Evolutionary conservation across 495 filamentous ascomycete species (phyloP).

Genomic region (Pseudotulostoma volvatum): DNA sequence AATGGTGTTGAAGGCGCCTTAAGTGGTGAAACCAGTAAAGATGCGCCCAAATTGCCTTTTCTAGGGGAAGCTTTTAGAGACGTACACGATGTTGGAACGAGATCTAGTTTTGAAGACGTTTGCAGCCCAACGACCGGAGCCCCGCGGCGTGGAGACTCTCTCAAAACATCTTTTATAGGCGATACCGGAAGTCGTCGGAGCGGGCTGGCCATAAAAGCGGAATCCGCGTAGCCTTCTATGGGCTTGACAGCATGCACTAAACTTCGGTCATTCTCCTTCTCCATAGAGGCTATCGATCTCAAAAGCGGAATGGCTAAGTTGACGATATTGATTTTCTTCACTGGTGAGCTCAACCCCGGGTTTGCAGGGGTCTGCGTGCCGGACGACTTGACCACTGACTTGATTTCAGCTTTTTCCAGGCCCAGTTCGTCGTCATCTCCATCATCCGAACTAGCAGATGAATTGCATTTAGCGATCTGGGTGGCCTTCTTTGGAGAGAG

Average conservation of each 20-base stretch:
- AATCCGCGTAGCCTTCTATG: constrained; percentile 20
- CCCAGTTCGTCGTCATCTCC: constrained; percentile 37
- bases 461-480: constrained; percentile 28
- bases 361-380: constrained; percentile 14
- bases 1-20: constrained; percentile 19
- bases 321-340: constrained; percentile 26
- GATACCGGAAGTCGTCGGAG: constrained; percentile 33
- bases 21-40: constrained; percentile 15
- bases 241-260: constrained; percentile 12
- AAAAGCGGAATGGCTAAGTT: background rate
- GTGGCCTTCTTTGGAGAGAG: constrained; percentile 41
- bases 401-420: constrained; percentile 24
- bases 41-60: constrained; percentile 24
- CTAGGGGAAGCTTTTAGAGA: constrained; percentile 16
- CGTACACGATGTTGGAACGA: background rate
- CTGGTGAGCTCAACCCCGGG: constrained; percentile 22
- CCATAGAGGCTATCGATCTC: background rate
- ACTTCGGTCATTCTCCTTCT: constrained; percentile 11
- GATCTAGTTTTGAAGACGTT: constrained; percentile 7
- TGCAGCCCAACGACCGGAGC: constrained; percentile 10
- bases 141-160: constrained; percentile 19
- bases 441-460: constrained; percentile 23
- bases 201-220: constrained; percentile 31
- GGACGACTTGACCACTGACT: constrained; percentile 22
- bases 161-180: constrained; percentile 31